Conservation (phyloP, 306 rosid genomes). For the Geum urbanum region DNA sequence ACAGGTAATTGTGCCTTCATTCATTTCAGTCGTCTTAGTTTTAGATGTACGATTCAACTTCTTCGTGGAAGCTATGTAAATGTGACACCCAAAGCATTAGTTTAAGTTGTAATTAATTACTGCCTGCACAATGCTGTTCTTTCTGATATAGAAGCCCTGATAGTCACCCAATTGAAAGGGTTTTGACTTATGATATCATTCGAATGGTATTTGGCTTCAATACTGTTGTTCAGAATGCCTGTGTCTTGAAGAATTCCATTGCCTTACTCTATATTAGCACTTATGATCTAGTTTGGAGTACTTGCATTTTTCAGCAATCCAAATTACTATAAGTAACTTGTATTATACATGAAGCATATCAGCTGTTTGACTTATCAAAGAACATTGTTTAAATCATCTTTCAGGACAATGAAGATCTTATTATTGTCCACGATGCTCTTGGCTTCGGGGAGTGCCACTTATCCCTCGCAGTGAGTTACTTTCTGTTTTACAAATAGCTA, state of each 20-base stretch:
- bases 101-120: too few relatives aligned
- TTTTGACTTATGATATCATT: too few relatives aligned
- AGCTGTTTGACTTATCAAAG: background rate
- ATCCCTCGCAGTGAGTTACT: conserved; percentile 73
- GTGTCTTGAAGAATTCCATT: background rate
- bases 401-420: conserved; percentile 73
- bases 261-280: background rate
- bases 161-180: too few relatives aligned
- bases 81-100: too few relatives aligned
- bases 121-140: too few relatives aligned
- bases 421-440: conserved; percentile 79
- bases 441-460: conserved; percentile 81
- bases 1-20: conserved; percentile 31
- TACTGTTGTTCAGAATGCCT: background rate
- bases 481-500: background rate
- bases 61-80: background rate
- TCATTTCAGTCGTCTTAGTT: background rate
- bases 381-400: conserved; percentile 4
- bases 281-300: background rate
- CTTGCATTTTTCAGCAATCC: background rate
- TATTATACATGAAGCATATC: background rate
- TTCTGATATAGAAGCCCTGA: too few relatives aligned
- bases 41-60: background rate
- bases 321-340: background rate
- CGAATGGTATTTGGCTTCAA: too few relatives aligned